A percentile compares a stretch with the other conserved stretches of the same genome.
Conservation (phyloP, 371 early-diverging fungal genomes). For the Saksenaea oblongispora region DNA sequence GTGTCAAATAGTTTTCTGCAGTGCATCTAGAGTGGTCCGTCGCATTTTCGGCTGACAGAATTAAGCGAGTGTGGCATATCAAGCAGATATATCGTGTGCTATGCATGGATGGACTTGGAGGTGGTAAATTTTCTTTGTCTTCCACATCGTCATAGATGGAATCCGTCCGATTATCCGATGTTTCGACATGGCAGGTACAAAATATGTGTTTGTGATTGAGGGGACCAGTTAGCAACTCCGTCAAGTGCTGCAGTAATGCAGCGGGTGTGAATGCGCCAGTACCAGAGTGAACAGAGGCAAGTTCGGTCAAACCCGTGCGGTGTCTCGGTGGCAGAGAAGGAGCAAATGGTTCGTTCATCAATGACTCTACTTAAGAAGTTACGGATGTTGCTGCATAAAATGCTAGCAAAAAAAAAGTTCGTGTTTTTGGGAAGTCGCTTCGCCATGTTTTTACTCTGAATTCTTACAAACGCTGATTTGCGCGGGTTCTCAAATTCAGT, state of each 20-base stretch:
- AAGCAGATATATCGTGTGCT: conserved; percentile 6
- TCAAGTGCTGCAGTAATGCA: neutral
- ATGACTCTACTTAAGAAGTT: neutral
- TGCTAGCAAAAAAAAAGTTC: neutral
- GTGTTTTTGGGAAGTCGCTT: neutral
- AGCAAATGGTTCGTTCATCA: neutral
- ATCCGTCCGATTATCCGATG: neutral
- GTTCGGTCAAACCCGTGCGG: neutral
- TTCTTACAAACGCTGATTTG: no score
- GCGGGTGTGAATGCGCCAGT: neutral
- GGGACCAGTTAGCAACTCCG: neutral
- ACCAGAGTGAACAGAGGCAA: neutral
- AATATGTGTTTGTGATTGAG: neutral
- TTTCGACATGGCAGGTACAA: neutral
- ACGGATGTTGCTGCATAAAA: conserved; percentile 1
- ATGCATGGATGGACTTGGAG: conserved; percentile 1
- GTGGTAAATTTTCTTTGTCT: conserved; percentile 19
- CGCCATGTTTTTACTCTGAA: neutral
- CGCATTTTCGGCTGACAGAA: neutral
- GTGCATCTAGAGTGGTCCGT: conserved; percentile 9
- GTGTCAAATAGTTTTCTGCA: conserved; percentile 20
- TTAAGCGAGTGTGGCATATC: conserved; percentile 12
- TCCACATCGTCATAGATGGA: neutral
- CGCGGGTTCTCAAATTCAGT: no score
- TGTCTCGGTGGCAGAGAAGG: neutral